Percentiles rank a stretch among this genome's conserved stretches.
Evolutionary conservation across 371 early-diverging fungal genomes (phyloP).

Genomic region (Gilbertella persicaria): DNA sequence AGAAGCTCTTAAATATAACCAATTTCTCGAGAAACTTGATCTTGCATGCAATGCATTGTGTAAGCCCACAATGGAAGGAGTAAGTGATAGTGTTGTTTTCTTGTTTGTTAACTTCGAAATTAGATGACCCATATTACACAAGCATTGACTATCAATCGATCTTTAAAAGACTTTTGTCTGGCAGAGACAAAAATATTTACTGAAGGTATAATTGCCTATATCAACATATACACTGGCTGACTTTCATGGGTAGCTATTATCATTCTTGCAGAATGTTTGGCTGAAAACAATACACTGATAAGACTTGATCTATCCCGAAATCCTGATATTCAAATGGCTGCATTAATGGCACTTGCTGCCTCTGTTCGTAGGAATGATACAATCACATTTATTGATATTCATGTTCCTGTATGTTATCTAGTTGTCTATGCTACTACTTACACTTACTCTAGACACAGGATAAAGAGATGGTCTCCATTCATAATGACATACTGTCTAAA

Average conservation of each 20-base stretch:
- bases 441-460: slow-evolving; percentile 52
- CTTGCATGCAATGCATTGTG: slow-evolving; percentile 46
- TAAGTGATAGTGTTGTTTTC: slow-evolving; percentile 20
- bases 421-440: neutral
- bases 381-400: slow-evolving; percentile 72
- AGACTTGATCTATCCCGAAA: slow-evolving; percentile 78
- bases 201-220: slow-evolving; percentile 43
- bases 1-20: slow-evolving; percentile 64
- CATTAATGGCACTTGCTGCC: slow-evolving; percentile 75
- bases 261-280: slow-evolving; percentile 77
- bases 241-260: slow-evolving; percentile 53
- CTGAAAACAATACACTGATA: slow-evolving; percentile 67
- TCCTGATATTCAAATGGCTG: slow-evolving; percentile 73
- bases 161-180: slow-evolving; percentile 63
- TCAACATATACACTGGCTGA: neutral
- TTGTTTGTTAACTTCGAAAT: neutral
- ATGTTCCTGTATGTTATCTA: slow-evolving; percentile 54
- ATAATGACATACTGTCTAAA: slow-evolving; percentile 66
- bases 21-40: slow-evolving; percentile 40
- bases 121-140: slow-evolving; percentile 60
- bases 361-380: slow-evolving; percentile 73
- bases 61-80: slow-evolving; percentile 46
- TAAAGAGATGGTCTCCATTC: slow-evolving; percentile 64
- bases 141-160: slow-evolving; percentile 65
- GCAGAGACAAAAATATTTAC: slow-evolving; percentile 62